Evolutionary conservation across 2,329 filamentous ascomycete genomes (phyloP), one percentile per base, ranked within the genome.

Genomic region (Verticillium albo-atrum): DNA sequence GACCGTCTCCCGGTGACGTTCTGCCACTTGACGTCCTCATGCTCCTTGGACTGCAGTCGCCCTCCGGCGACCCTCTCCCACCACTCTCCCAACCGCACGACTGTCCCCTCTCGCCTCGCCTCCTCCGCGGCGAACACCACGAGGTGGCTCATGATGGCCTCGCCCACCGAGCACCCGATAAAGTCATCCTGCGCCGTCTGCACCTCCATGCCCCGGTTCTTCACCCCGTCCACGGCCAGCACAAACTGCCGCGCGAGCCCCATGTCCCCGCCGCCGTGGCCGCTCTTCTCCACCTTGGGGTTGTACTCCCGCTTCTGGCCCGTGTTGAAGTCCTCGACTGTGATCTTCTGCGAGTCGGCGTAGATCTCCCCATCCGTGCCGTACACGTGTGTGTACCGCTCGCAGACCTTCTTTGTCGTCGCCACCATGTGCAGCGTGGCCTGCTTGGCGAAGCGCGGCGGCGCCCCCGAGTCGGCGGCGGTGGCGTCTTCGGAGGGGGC

Each of bases 91-190:
- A 91, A 97, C 65, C 89, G 82, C 4, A 98, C 75, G 7, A 95
- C 87, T 70, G 82, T 87, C 68, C 83, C 85, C 56, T 82, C 80
- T 55, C 78, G 79, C 68, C 94, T 84, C 5, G 94, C 92, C 67
- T 96, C 90, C 75, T 98, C 95, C 0, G 94, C 95, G 26, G 92
- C 93, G 78, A 97, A 99, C 0, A 97, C 94, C 75, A 95, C 84
- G 2, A 90, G 93, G 75, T 98, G 95, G 68, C 92, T 96, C 55
- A 89, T 82, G n/a, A 98, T 82, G 1, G 89, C 86, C 69, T 98
- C 95, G 59, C 97, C 91, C 7, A 97, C 76, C 14, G 89, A 90
- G 74, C 91, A 96, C 0, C 92, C 92, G 27, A 98, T 79, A 70
- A 88, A 86, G 68, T 87, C 79, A 60, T 80, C 79, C 79, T 98